phyloP scores from a whole-genome alignment of 2,329 filamentous ascomycete species.

The Colletotrichum phormii region DNA sequence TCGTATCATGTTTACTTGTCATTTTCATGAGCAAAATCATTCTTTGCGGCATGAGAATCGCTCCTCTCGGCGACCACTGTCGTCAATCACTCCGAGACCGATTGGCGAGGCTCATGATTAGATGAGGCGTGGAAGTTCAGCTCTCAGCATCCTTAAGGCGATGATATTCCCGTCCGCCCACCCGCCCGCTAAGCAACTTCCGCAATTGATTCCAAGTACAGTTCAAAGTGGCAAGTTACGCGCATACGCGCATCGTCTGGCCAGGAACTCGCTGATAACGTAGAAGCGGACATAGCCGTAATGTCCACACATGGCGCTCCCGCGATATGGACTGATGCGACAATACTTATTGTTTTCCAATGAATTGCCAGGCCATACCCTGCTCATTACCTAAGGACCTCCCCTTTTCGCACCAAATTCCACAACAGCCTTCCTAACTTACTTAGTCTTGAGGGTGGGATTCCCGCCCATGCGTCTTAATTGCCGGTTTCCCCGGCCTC shows the following conservation, averaged over 20 bases:
- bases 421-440: slow-evolving; percentile 23
- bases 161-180: background rate
- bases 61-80: background rate
- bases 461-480: background rate
- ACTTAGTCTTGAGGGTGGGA: slow-evolving; percentile 12
- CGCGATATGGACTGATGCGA: background rate
- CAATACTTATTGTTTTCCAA: background rate
- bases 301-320: background rate
- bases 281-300: background rate
- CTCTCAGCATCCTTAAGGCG: background rate
- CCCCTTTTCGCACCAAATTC: slow-evolving; percentile 11
- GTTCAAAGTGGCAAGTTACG: background rate
- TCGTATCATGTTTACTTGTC: background rate
- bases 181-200: background rate
- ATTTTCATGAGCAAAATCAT: background rate
- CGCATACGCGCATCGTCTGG: background rate
- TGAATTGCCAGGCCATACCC: background rate
- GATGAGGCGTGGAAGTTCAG: background rate
- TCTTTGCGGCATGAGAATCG: background rate
- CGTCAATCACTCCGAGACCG: background rate
- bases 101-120: background rate
- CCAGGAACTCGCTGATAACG: slow-evolving; percentile 1
- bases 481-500: slow-evolving; percentile 10
- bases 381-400: slow-evolving; percentile 22
- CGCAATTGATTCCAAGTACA: background rate